Percentiles rank a stretch among this genome's conserved stretches.
These are phyloP conservation scores for Ampelocalamus luodianensis DNA, from an alignment of 176 grass and related monocot genomes.

Conservation along the genomic window DNA sequence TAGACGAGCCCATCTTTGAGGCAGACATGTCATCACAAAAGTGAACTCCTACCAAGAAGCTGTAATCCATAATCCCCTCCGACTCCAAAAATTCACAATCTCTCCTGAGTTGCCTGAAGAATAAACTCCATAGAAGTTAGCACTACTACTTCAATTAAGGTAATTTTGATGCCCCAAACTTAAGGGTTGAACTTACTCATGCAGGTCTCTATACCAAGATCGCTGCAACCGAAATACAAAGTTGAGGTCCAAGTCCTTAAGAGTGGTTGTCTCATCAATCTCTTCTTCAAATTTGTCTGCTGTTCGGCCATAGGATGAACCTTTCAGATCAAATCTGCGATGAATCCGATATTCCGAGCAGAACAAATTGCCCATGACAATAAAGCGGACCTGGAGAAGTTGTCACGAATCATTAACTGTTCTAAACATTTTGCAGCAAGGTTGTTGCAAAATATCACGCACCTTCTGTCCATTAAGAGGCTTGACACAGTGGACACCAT, in stretches of 20 bases:
- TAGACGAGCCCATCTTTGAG: conserved; percentile 60
- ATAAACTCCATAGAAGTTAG: conserved; percentile 21
- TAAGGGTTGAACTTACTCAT: conserved; percentile 67
- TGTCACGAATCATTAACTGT: conserved; percentile 22
- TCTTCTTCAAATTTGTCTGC: conserved; percentile 88
- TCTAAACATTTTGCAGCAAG: conserved; percentile 12
- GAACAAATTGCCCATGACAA: conserved; percentile 98
- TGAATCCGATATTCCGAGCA: conserved; percentile 93
- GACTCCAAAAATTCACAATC: conserved; percentile 92
- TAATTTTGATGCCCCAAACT: not conserved
- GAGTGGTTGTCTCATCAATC: conserved; percentile 93
- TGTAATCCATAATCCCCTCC: conserved; percentile 96
- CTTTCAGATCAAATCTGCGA: conserved; percentile 95
- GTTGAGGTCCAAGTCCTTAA: conserved; percentile 97
- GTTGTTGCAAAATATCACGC: not conserved
- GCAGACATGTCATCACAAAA: conserved; percentile 75
- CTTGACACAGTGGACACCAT: conserved; percentile 87
- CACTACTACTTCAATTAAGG: not conserved
- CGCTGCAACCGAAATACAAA: conserved; percentile 85
- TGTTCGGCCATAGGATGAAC: conserved; percentile 89
- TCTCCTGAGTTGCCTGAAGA: conserved; percentile 69
- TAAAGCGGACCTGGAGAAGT: conserved; percentile 77
- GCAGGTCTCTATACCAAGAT: conserved; percentile 72
- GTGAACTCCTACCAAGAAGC: conserved; percentile 91
- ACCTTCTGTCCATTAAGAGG: conserved; percentile 74